phyloP scores from a whole-genome alignment of 768 basidiomycete genomes.

The Clavulina sp. region DNA sequence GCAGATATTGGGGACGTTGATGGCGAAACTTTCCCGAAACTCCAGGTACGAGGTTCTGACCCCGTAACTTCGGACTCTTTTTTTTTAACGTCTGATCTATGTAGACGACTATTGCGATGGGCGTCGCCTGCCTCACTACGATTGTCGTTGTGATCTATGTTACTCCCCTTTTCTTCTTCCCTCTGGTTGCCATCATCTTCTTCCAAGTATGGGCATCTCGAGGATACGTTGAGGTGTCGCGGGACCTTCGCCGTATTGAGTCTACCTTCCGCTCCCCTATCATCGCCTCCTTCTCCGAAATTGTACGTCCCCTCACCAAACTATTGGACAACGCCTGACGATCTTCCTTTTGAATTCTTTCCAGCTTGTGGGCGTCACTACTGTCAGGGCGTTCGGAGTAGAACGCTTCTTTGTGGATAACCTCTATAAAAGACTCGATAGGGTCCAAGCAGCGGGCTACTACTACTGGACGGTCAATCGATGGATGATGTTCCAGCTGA shows the following conservation, averaged over 20 bases:
- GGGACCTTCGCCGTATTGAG: slow-evolving; percentile 80
- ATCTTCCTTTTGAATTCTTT: no score
- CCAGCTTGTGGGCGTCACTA: slow-evolving; percentile 8
- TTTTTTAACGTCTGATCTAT: neutral
- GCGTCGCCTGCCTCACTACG: slow-evolving; percentile 57
- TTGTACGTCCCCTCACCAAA: no score
- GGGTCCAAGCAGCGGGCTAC: slow-evolving; percentile 3
- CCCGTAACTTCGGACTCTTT: neutral
- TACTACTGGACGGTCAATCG: slow-evolving; percentile 54
- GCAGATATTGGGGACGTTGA: slow-evolving; percentile 17
- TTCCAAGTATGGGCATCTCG: slow-evolving; percentile 43
- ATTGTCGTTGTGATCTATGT: slow-evolving; percentile 37
- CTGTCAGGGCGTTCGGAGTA: slow-evolving; percentile 14
- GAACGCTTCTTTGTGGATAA: slow-evolving; percentile 10
- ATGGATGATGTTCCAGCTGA: slow-evolving; percentile 72
- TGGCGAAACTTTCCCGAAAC: slow-evolving; percentile 8
- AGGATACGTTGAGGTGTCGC: slow-evolving; percentile 38
- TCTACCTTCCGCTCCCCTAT: slow-evolving; percentile 75
- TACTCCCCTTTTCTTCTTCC: slow-evolving; percentile 58
- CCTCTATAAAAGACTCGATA: neutral
- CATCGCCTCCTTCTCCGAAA: slow-evolving; percentile 64
- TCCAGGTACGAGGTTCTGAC: neutral
- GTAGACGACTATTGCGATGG: slow-evolving; percentile 14
- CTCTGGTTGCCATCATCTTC: slow-evolving; percentile 43
- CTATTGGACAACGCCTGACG: no score